A percentile compares a stretch with the other conserved stretches of the same genome.
phyloP scores from a whole-genome alignment of 2,329 filamentous ascomycete species.

The Aspergillaceae sp. region DNA sequence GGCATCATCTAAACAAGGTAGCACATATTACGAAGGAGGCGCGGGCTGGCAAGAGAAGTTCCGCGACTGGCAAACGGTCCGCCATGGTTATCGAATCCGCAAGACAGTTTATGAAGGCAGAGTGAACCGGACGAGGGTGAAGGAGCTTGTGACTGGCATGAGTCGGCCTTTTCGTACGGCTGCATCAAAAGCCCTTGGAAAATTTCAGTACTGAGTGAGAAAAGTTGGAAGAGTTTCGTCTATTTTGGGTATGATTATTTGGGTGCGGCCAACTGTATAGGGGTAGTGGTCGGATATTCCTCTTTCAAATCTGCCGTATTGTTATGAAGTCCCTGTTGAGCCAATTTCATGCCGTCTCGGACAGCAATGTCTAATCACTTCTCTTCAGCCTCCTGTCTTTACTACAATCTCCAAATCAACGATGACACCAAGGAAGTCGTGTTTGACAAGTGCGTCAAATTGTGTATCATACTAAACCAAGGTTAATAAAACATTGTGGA shows the following conservation, averaged over 20 bases:
- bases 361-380: not conserved
- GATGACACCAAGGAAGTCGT: constrained; percentile 1
- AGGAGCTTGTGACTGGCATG: constrained; percentile 19
- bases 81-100: constrained; percentile 28
- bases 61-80: constrained; percentile 31
- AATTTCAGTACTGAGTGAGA: not conserved
- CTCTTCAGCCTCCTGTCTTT: constrained; percentile 3
- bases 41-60: constrained; percentile 33
- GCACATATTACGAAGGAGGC: constrained; percentile 33
- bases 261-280: not conserved
- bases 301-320: not conserved
- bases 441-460: constrained; percentile 9
- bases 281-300: not conserved
- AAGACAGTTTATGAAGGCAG: constrained; percentile 29
- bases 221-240: not conserved
- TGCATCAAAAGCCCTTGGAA: not conserved
- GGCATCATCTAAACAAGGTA: constrained; percentile 26
- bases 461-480: constrained; percentile 14
- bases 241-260: not conserved
- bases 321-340: constrained; percentile 1
- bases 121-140: constrained; percentile 26
- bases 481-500: constrained; percentile 19
- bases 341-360: not conserved
- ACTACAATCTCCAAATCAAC: constrained; percentile 1
- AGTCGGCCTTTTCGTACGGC: constrained; percentile 10